Conservation (phyloP, 768 basidiomycete species). For the Mycena olivaceomarginata region DNA sequence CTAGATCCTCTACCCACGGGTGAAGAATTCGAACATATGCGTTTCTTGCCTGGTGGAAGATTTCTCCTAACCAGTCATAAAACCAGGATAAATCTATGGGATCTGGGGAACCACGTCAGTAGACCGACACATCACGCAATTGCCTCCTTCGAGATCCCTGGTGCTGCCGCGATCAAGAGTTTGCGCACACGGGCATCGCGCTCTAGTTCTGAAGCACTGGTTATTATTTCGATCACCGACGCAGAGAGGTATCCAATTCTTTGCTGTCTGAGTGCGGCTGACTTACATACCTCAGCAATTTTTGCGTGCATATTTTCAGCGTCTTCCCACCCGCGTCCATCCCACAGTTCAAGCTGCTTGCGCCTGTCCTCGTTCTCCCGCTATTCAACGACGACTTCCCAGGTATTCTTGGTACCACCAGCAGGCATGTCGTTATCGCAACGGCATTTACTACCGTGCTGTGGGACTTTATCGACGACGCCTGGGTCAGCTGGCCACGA, state of each 20-base stretch:
- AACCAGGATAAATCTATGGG: conserved; percentile 28
- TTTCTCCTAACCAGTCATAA: conserved; percentile 25
- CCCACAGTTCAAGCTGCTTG: conserved; percentile 11
- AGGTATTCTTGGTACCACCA: conserved; percentile 23
- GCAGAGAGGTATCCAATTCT: not conserved
- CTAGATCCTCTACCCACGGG: not conserved
- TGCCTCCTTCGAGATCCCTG: conserved; percentile 17
- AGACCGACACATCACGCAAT: not conserved
- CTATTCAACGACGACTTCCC: not conserved
- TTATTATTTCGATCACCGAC: conserved; percentile 10
- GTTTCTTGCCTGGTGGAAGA: conserved; percentile 39
- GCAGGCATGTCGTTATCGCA: conserved; percentile 23
- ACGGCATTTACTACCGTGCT: not conserved
- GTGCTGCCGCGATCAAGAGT: not conserved
- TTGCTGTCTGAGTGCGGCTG: not conserved
- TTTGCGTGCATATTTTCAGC: conserved; percentile 31
- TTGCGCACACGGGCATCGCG: conserved; percentile 27
- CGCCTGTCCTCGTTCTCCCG: conserved; percentile 21
- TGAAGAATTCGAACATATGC: conserved; percentile 38
- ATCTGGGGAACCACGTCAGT: conserved; percentile 3
- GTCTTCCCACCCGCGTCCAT: conserved; percentile 24
- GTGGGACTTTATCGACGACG: conserved; percentile 39
- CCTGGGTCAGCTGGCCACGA: conserved; percentile 34
- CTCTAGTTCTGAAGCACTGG: conserved; percentile 18
- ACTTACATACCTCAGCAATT: conserved; percentile 1